Evolutionary conservation across 208 protist genomes (phyloP).

Genomic region (Vickermania spadyakhi): DNA sequence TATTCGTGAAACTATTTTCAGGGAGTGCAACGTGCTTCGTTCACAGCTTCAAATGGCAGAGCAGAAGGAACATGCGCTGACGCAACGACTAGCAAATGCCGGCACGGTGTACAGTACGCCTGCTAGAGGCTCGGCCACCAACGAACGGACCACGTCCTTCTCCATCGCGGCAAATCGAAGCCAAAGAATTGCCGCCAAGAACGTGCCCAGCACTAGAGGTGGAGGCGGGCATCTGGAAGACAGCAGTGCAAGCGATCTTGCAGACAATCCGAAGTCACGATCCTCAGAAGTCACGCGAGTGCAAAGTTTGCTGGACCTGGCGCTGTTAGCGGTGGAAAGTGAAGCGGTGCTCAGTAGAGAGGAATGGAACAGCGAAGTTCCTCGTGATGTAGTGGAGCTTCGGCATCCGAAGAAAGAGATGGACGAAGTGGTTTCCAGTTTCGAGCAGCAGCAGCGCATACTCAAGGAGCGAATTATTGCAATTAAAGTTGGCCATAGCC

Average conservation of each 20-base stretch:
- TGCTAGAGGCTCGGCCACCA: not conserved
- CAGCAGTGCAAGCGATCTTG: not conserved
- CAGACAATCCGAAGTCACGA: not conserved
- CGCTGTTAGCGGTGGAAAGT: constrained; percentile 77
- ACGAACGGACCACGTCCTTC: not conserved
- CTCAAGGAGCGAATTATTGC: constrained; percentile 47
- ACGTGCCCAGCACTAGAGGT: too few relatives aligned
- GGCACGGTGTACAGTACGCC: not conserved
- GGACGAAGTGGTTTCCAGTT: constrained; percentile 26
- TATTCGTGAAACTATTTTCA: constrained; percentile 70
- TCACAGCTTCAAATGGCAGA: constrained; percentile 52
- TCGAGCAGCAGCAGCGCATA: constrained; percentile 35
- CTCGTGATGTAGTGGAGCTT: constrained; percentile 8
- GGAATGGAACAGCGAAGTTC: constrained; percentile 14
- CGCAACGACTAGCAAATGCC: not conserved
- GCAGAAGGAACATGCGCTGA: constrained; percentile 28
- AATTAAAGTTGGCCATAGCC: constrained; percentile 31
- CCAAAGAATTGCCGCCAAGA: not conserved
- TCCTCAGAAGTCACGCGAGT: constrained; percentile 40
- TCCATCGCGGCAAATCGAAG: not conserved
- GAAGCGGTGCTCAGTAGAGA: constrained; percentile 23
- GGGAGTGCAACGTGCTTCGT: constrained; percentile 73
- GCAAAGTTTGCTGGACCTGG: constrained; percentile 77
- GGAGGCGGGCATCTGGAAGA: not conserved
- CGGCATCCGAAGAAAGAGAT: constrained; percentile 21